Conservation (phyloP, 192 early-diverging fungal species). For the Dissophora globulifera region DNA sequence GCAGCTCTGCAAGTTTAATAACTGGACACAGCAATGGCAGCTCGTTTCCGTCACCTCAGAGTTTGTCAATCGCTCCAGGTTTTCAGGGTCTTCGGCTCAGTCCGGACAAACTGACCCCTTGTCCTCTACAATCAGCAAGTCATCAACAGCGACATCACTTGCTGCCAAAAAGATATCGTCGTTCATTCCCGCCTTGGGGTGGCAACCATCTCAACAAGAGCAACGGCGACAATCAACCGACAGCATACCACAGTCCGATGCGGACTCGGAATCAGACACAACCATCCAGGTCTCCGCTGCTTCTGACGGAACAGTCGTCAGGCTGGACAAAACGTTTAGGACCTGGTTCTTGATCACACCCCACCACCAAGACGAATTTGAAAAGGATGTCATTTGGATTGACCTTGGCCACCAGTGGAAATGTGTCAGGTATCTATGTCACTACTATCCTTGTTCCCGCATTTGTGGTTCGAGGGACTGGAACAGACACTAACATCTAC, state of each 20-base stretch:
- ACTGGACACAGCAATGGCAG: constrained; percentile 25
- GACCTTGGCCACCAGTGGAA: constrained; percentile 45
- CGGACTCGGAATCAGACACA: constrained; percentile 23
- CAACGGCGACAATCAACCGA: constrained; percentile 7
- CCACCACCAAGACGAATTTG: constrained; percentile 27
- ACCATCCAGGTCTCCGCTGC: constrained; percentile 41
- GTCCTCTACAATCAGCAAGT: background rate
- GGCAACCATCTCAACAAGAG: background rate
- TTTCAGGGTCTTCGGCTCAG: constrained; percentile 12
- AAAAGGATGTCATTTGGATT: constrained; percentile 46
- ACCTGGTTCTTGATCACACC: constrained; percentile 44
- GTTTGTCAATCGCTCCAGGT: background rate
- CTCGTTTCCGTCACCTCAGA: constrained; percentile 40
- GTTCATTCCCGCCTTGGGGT: background rate
- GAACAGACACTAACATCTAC: no score
- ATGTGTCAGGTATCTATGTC: constrained; percentile 28
- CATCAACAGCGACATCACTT: background rate
- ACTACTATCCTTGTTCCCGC: no score
- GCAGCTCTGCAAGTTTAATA: constrained; percentile 37
- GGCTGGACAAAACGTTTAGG: constrained; percentile 26
- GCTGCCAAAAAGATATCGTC: constrained; percentile 6
- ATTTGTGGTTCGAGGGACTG: background rate
- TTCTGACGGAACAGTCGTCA: constrained; percentile 40
- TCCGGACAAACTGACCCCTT: background rate
- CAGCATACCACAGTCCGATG: background rate